Evolutionary conservation across 805 yeast genomes (phyloP), one percentile per base, ranked within the genome.

Genomic region (Saccharomycopsis sp.): DNA sequence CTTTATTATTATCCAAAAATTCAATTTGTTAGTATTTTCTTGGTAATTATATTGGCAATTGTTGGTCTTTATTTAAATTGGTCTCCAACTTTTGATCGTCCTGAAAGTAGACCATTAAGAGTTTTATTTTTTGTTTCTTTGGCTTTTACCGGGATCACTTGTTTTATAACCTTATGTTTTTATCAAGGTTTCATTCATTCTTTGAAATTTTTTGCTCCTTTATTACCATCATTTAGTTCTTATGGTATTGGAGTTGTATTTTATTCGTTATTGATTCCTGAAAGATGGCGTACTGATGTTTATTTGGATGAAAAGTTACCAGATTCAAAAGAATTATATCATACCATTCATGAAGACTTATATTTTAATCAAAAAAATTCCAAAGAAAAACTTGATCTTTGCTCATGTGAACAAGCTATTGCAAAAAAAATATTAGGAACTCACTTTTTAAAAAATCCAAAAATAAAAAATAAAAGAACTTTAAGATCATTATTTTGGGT

Each of bases 21-120:
- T 5, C 71, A 72, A 46, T 51, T 67, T 3, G 52, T 60, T 3
- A 80, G 76, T 58, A 71, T 86, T 57, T 31, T 64, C 1, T 66
- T 79, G 49, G 81, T 95, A 1, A 55, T 74, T 1, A 29, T 72
- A 1, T 74, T 87, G 41, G 95, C 96, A 3, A 39, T 66, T 2
- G 57, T 74, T 15, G 96, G 97, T 1, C 72, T 85, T 21, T 56
- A 68, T 14, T 75, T 89, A 63, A 85, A 92, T 42, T 89, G 97
- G 95, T 76, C 87, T n/a, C 89, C 95, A 3, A 70, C 66, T 49
- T 89, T 92, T 58, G 97, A 92, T 58, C 70, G 74, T 41, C 95
- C 95, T 3, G 94, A 85, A 53, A 75, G 85, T 46, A 69, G 95
- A 47, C 76, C 80, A 3, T 61, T 85, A 42, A 67, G 97, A 49